Evolutionary conservation across 2,329 filamentous ascomycete species (phyloP), one percentile per base, ranked within the genome.

Genomic region (Arthrobotrys entomopaga): DNA sequence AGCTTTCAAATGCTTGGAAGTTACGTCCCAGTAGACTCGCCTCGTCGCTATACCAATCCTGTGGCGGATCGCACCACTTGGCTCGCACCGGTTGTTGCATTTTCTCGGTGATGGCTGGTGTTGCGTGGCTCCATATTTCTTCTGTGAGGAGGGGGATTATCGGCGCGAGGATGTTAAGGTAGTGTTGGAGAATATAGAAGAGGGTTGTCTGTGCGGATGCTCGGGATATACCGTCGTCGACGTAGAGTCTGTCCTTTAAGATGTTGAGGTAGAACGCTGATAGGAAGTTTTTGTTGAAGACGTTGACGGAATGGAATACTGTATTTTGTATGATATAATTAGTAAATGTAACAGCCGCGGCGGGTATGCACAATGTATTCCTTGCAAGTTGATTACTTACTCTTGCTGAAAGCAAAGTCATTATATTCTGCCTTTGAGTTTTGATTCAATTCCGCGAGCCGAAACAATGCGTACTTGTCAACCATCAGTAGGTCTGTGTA

Each of bases 221-320:
- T 60, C 88, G 84, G 54, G 91, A 82, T 3, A 86, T 84, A 53
- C 90, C 90, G 13, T 86, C 85, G 29, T 91, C 91, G 52, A 93
- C 95, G 83, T 99, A 99, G 0, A 98, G 84, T 2, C 92, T 86
- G 79, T 99, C 95, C 82, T 99, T 99, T 78, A 93, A 85, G 0
- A 91, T 89, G 81, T 99, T 95, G 67, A 99, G 88, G 81, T 98
- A 99, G 81, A 97, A 96, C 0, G 94, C 90, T 0, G 93, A 97
- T 22, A 99, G 85, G 77, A 97, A 91, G 22, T 86, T 88, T 65
- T 89, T 88, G 71, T 96, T 86, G 89, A 93, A 74, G 42, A 74
- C 70, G 46, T 74, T 74, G n/a, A 58, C 57, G 3, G 70, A 63
- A 34, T 74, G 70, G 70, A 74, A 74, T 50, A 74, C 70, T 74